Percentiles rank a stretch among this genome's conserved stretches.
Evolutionary conservation across 768 basidiomycete genomes (phyloP).

Genomic region (Suillus bovinus): DNA sequence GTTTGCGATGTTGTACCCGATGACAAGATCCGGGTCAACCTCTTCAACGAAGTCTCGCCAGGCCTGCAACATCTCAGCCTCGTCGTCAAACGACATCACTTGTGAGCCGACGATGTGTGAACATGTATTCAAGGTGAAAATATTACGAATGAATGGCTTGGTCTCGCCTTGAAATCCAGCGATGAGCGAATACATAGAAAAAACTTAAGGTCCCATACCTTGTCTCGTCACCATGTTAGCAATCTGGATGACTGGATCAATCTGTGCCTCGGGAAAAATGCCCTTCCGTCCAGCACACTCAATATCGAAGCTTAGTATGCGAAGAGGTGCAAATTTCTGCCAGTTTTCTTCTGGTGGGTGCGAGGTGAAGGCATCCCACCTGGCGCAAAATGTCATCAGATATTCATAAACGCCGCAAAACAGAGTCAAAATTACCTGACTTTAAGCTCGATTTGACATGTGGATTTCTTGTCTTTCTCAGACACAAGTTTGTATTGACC

Average conservation of each 20-base stretch:
- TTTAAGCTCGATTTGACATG: conserved; percentile 87
- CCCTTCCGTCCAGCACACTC: conserved; percentile 98
- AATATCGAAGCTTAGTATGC: conserved; percentile 97
- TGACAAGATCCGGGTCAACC: conserved; percentile 94
- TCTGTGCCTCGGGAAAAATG: conserved; percentile 88
- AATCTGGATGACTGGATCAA: conserved; percentile 97
- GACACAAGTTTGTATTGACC: conserved; percentile 74
- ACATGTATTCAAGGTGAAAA: conserved; percentile 95
- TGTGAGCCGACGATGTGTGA: conserved; percentile 97
- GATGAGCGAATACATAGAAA: neutral
- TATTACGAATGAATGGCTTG: conserved; percentile 93
- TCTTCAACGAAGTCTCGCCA: conserved; percentile 90
- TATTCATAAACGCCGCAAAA: conserved; percentile 4
- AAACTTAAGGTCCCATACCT: conserved; percentile 49
- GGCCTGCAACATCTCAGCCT: conserved; percentile 67
- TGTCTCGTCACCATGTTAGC: conserved; percentile 99
- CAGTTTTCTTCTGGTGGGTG: conserved; percentile 91
- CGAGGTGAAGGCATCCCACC: conserved; percentile 85
- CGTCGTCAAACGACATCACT: conserved; percentile 80
- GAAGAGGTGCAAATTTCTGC: conserved; percentile 89
- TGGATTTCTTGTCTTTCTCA: conserved; percentile 61
- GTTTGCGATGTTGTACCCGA: conserved; percentile 91
- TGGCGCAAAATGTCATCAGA: conserved; percentile 30
- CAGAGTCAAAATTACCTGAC: conserved; percentile 53
- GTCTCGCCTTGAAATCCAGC: conserved; percentile 62